Evolutionary conservation across 2,329 filamentous ascomycete species (phyloP).

Genomic region (Fusarium avenaceum): DNA sequence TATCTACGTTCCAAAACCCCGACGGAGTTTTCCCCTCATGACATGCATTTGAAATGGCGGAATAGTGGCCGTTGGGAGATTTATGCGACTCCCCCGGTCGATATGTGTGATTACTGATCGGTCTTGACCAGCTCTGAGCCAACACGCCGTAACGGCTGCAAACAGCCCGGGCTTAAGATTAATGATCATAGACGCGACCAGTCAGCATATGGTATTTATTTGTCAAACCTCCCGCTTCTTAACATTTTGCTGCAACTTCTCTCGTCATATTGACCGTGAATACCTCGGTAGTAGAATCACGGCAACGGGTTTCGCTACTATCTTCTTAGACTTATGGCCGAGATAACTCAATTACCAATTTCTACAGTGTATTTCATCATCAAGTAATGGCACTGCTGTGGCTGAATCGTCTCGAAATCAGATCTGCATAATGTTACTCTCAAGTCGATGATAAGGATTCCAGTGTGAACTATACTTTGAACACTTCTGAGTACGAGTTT

Average conservation of each 20-base stretch:
- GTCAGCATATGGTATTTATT: not conserved
- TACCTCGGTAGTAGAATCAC: not conserved
- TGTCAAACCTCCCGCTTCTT: not conserved
- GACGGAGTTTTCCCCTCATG: not conserved
- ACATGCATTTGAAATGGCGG: not conserved
- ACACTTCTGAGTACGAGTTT: too few relatives aligned
- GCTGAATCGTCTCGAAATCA: not conserved
- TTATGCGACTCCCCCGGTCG: conserved; percentile 5
- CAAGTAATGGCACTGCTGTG: not conserved
- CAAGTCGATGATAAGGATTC: not conserved
- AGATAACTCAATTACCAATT: not conserved
- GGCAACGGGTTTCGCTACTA: not conserved
- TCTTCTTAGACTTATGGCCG: not conserved
- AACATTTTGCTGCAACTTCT: not conserved
- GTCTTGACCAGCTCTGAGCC: not conserved
- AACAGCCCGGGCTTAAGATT: conserved; percentile 7
- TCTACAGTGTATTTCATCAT: too few relatives aligned
- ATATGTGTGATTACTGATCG: conserved; percentile 38
- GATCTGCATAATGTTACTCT: not conserved
- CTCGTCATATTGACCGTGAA: not conserved
- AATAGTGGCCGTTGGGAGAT: not conserved
- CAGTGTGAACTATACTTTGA: too few relatives aligned
- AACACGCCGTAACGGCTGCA: not conserved
- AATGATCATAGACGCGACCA: conserved; percentile 26
- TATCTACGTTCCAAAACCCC: not conserved